These are phyloP conservation scores for Scalesia atractyloides DNA, from an alignment of 129 eudicot genomes.

Conservation along the genomic window DNA sequence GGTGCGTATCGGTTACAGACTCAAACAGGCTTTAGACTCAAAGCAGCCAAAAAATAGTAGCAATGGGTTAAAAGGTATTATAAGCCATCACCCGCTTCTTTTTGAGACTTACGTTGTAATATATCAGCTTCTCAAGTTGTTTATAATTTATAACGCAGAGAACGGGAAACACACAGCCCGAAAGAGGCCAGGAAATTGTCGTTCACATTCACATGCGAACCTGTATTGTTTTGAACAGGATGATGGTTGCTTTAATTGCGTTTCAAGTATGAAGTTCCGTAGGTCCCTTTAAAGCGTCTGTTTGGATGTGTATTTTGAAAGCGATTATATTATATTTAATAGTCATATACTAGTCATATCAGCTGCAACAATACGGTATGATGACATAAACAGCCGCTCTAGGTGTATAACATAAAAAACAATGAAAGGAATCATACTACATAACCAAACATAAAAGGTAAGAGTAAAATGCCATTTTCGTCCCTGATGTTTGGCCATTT, in stretches of 20 bases:
- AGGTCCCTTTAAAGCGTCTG: background rate
- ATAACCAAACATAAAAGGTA: background rate
- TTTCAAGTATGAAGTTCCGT: slow-evolving; percentile 43
- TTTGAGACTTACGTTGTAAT: background rate
- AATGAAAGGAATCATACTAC: background rate
- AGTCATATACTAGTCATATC: background rate
- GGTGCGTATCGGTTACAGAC: slow-evolving; percentile 81
- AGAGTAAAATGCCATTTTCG: too few relatives aligned
- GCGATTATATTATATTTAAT: background rate
- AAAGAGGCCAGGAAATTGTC: slow-evolving; percentile 52
- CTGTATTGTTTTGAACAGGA: slow-evolving; percentile 58
- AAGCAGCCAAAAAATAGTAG: slow-evolving; percentile 48
- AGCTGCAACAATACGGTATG: background rate
- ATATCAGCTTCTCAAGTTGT: slow-evolving; percentile 12
- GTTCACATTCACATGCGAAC: slow-evolving; percentile 66
- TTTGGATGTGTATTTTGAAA: background rate
- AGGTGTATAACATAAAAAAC: background rate
- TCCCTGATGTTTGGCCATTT: too few relatives aligned
- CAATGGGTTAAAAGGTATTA: slow-evolving; percentile 54
- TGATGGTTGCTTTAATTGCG: slow-evolving; percentile 61
- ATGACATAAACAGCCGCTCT: too few relatives aligned
- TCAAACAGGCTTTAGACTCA: slow-evolving; percentile 73
- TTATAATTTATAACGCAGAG: slow-evolving; percentile 35
- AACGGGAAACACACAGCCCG: slow-evolving; percentile 44
- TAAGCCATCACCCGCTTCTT: background rate